Conservation (phyloP, 345 rosid genomes). For the Viola odorata region DNA sequence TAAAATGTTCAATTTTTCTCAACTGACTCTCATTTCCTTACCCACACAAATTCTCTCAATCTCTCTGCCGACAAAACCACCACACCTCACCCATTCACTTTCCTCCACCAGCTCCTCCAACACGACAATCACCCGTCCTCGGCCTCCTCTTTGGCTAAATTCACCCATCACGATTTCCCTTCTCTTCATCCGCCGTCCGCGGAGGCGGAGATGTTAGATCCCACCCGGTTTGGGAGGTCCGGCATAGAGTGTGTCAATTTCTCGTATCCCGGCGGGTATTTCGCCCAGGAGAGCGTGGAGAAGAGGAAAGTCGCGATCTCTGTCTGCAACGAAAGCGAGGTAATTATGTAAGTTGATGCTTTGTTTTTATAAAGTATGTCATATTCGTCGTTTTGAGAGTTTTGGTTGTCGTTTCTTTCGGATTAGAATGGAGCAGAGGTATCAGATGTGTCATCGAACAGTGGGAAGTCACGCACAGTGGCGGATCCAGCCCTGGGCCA, state of each 20-base stretch:
- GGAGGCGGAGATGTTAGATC: constrained; percentile 15
- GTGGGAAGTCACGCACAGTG: constrained; percentile 18
- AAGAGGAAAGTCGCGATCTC: constrained; percentile 16
- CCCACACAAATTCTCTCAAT: no score
- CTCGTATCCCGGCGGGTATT: constrained; percentile 24
- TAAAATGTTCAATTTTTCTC: no score
- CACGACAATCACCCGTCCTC: constrained; percentile 17
- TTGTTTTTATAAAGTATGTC: neutral
- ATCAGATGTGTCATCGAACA: constrained; percentile 29
- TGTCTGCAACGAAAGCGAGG: constrained; percentile 41
- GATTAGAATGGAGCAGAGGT: constrained; percentile 28
- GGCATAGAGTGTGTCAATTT: constrained; percentile 17
- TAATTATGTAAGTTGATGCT: constrained; percentile 5
- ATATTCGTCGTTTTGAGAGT: neutral
- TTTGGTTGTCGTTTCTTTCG: neutral
- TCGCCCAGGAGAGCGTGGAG: constrained; percentile 19
- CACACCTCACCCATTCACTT: no score
- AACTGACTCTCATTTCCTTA: no score
- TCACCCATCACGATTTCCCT: constrained; percentile 20
- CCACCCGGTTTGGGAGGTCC: constrained; percentile 16
- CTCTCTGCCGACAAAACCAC: no score
- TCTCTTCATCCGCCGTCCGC: constrained; percentile 20
- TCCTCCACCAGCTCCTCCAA: constrained; percentile 41
- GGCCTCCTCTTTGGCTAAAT: constrained; percentile 17
- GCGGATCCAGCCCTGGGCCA: no score